These are phyloP conservation scores for Acanthamoeba royreba DNA, from an alignment of 208 protist genomes.

Conservation along the genomic window DNA sequence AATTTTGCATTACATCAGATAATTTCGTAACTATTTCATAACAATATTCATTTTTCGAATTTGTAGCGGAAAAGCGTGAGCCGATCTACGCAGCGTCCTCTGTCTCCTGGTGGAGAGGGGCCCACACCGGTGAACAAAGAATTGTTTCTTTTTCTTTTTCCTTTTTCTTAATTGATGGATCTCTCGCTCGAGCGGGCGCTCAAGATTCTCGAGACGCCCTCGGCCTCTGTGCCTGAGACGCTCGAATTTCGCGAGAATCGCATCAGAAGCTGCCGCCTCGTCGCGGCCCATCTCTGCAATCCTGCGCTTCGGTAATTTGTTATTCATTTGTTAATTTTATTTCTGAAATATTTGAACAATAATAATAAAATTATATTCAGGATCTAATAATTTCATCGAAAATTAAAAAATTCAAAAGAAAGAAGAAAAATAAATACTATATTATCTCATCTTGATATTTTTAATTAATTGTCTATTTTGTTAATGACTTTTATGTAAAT, in stretches of 20 bases:
- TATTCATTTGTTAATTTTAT: no score
- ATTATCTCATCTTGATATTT: background rate
- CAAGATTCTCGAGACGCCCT: background rate
- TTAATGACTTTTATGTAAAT: background rate
- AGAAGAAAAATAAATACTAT: background rate
- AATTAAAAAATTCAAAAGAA: no score
- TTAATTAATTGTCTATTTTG: background rate
- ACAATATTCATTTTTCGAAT: no score
- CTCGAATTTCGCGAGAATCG: background rate
- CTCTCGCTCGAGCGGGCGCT: background rate
- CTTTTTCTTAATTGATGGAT: background rate
- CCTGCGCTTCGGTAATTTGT: background rate
- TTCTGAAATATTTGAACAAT: background rate
- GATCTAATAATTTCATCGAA: no score
- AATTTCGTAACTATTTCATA: no score
- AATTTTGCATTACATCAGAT: no score
- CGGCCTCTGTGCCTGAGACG: background rate
- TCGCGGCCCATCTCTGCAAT: background rate
- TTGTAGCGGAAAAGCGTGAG: no score
- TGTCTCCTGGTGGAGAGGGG: no score
- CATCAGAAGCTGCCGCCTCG: background rate
- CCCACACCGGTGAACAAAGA: no score
- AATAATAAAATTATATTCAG: no score
- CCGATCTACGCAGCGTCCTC: no score
- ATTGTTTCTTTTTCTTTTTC: no score